Conservation (phyloP, 2,329 filamentous ascomycete genomes). For the Arthrobotrys sphaeroides region DNA sequence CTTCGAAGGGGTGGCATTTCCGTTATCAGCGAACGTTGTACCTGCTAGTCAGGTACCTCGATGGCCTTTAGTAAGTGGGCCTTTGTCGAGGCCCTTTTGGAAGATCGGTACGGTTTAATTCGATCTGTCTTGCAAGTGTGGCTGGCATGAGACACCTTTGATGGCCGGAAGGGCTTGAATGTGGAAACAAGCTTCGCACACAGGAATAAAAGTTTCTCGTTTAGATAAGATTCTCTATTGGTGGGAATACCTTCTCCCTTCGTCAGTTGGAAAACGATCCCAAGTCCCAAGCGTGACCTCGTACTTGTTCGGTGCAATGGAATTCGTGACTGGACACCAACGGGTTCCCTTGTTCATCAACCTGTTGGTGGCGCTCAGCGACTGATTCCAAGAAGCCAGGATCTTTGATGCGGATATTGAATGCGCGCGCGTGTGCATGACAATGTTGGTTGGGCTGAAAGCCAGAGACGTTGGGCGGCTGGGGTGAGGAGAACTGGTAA, state of each 20-base stretch:
- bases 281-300: slow-evolving; percentile 8
- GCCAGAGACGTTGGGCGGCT: slow-evolving; percentile 19
- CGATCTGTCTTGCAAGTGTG: slow-evolving; percentile 10
- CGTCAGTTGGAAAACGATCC: slow-evolving; percentile 11
- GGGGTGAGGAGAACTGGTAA: neutral
- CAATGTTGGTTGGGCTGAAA: slow-evolving; percentile 20
- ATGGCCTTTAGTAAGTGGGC: neutral
- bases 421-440: slow-evolving; percentile 26
- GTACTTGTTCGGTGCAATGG: slow-evolving; percentile 20
- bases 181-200: slow-evolving; percentile 41
- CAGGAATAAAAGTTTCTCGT: slow-evolving; percentile 44
- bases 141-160: slow-evolving; percentile 31
- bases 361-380: slow-evolving; percentile 40
- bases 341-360: neutral
- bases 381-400: slow-evolving; percentile 32
- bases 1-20: slow-evolving; percentile 87
- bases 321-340: neutral
- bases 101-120: neutral
- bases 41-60: neutral
- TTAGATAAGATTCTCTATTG: slow-evolving; percentile 39
- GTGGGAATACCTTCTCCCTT: slow-evolving; percentile 22
- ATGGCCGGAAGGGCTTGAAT: slow-evolving; percentile 15
- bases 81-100: neutral
- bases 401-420: slow-evolving; percentile 23
- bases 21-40: neutral